A percentile compares a stretch with the other conserved stretches of the same genome.
phyloP scores from a whole-genome alignment of 1,284 basidiomycete species.

The Ustilago lituana region DNA sequence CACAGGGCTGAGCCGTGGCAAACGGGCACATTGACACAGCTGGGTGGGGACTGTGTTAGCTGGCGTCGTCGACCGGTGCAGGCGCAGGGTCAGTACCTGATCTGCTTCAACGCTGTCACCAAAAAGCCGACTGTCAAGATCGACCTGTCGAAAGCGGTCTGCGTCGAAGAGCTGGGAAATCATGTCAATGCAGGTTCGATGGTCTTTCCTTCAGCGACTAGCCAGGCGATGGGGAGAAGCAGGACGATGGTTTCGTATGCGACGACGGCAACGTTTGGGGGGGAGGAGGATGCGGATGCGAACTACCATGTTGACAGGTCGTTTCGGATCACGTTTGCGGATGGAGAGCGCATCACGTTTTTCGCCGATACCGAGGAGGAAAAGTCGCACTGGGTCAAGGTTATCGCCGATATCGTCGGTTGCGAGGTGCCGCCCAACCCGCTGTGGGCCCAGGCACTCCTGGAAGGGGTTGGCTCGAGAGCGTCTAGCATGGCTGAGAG shows the following conservation, averaged over 20 bases:
- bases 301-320: constrained; percentile 77
- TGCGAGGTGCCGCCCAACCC: constrained; percentile 55
- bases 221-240: constrained; percentile 31
- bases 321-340: constrained; percentile 84
- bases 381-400: constrained; percentile 82
- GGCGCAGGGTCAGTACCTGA: constrained; percentile 83
- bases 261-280: constrained; percentile 27
- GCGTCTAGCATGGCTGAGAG: not conserved
- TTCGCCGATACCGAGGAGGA: constrained; percentile 90
- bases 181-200: constrained; percentile 51
- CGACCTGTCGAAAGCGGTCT: constrained; percentile 83
- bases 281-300: constrained; percentile 74
- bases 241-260: constrained; percentile 35
- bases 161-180: constrained; percentile 80
- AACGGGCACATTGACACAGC: constrained; percentile 91
- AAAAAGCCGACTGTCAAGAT: constrained; percentile 89
- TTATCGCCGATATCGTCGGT: constrained; percentile 49
- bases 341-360: constrained; percentile 84
- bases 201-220: constrained; percentile 28
- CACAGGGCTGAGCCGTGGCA: constrained; percentile 81
- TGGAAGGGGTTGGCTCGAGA: constrained; percentile 21
- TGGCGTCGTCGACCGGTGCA: constrained; percentile 88
- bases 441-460: constrained; percentile 55
- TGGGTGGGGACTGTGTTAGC: constrained; percentile 89
- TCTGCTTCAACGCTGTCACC: constrained; percentile 94